phyloP scores from a whole-genome alignment of 768 basidiomycete genomes.

The Termitomyces sp. region DNA sequence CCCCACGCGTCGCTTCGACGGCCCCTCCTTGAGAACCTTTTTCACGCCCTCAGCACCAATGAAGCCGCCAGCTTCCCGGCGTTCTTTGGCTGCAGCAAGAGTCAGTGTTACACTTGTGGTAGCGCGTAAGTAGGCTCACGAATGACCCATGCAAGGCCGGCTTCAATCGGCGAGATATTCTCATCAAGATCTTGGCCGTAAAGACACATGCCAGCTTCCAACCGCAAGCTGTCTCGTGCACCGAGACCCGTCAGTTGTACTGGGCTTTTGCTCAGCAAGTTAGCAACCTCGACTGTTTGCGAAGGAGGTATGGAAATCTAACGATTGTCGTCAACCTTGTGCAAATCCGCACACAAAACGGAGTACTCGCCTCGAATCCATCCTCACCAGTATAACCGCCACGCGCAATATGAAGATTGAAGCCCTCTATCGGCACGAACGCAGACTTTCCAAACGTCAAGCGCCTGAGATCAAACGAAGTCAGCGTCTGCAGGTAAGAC shows the following conservation, averaged over 20 bases:
- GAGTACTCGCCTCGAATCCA: constrained; percentile 75
- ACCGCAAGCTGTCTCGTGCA: constrained; percentile 86
- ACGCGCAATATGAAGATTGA: constrained; percentile 82
- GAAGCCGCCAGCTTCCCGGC: constrained; percentile 65
- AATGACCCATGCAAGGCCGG: constrained; percentile 89
- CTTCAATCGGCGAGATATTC: constrained; percentile 81
- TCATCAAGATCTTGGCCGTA: constrained; percentile 95
- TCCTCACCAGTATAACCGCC: constrained; percentile 99
- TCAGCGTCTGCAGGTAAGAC: constrained; percentile 69
- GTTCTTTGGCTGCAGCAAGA: constrained; percentile 62
- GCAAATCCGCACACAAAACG: neutral
- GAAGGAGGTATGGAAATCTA: constrained; percentile 87
- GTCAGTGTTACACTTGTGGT: neutral
- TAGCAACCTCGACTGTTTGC: constrained; percentile 66
- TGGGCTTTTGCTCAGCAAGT: constrained; percentile 52
- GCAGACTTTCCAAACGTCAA: constrained; percentile 85
- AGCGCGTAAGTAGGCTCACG: constrained; percentile 38
- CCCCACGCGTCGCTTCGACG: constrained; percentile 73
- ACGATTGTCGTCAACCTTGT: neutral
- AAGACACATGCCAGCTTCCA: constrained; percentile 96
- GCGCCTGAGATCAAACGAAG: constrained; percentile 63
- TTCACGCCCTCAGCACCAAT: constrained; percentile 74
- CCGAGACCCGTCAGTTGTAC: constrained; percentile 88
- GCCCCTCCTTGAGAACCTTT: constrained; percentile 75
- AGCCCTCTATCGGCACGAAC: constrained; percentile 71